Base-by-base conservation (phyloP, 2,329 filamentous ascomycete genomes). In the Clonostachys byssicola region DNA sequence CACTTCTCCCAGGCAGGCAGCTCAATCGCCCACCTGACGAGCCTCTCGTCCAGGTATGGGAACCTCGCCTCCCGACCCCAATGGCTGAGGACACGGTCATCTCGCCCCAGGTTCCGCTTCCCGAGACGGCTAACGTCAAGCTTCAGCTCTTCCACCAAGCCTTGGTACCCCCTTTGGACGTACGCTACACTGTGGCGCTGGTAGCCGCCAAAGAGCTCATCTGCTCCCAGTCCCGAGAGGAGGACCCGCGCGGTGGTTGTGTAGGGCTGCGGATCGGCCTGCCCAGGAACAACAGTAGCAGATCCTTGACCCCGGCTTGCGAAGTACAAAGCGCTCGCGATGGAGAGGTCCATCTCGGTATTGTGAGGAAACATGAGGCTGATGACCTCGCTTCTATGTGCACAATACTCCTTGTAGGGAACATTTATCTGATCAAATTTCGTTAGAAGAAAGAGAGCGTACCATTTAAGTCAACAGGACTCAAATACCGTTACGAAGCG, bases 341-440 rank as follows among this genome's bases (percentile, higher is more conserved):
- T 99, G 5, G 94, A 99, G 1, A 99, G 75, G 59, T 99, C 94
- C 94, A 99, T 99, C 66, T 99, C 94, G 0, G 94, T 99, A 55
- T 96, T 92, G 66, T 99, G 94, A 0, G 94, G 94, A 55, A 87
- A 77, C 63, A 99, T 96, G 16, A 99, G 73, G 3, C 81, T 77
- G 36, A 92, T 78, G 17, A 99, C 80, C 23, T 76, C 77, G 4
- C 76, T 59, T 51, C 89, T 82, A 57, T 95, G 88, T 3, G 76
- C 73, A 40, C 84, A 61, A 0, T 85, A 88, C 56, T 95, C 88
- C 6, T 73, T 61, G 61, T 92, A 96, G 0, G 92, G 88, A 30
- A 99, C 74, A 59, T 99, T 86, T 47, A 96, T 77, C 73, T 85
- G 39, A 44, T 53, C 13, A 53, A 7, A 16, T 45, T 52, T 9